Evolutionary conservation across 352 stramenopile genomes (phyloP), one percentile per base, ranked within the genome.

Genomic region (Saprolegnia diclina): DNA sequence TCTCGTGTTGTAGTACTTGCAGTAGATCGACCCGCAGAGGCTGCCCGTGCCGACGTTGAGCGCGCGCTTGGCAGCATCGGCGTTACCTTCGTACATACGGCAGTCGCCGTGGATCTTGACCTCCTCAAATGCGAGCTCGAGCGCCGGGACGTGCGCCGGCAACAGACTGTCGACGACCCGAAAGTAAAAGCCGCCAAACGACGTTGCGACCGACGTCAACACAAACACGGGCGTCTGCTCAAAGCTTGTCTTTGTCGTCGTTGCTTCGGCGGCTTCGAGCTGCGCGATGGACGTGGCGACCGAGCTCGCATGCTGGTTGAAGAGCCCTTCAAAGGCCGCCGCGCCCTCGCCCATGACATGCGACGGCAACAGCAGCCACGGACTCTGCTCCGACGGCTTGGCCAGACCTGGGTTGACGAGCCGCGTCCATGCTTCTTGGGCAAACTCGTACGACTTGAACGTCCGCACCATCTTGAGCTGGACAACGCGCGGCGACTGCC

Each of bases 1-100:
- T 35, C 78, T 91, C 0, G 75, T 75, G 74, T 95, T 95, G 82
- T 91, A 95, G 64, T 95, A 95, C 71, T 94, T 94, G 74, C 86
- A 85, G 64, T 95, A 94, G 38, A 94, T 64, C 24, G 88, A 80
- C 67, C 91, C 91, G 64, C 79, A 89, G 53, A 94, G 71, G 68
- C 88, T 91, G 7, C 74, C 81, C 9, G 92, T 73, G 29, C 84
- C 87, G 56, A 81, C 91, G 53, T 85, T 89, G 65, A 90, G 83
- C 14, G 59, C 21, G 61, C 21, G 77, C 19, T 68, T 73, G 37
- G 46, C n/a, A 6, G 74, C 74, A 10, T 72, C 56, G 29, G 67
- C 75, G 16, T 71, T 63, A 16, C 62, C 42, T 63, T 95, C 87
- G 82, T 84, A 92, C 46, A 86, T 62, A 1, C 77, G 85, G 19